Evolutionary conservation across 2,329 filamentous ascomycete species (phyloP).

Genomic region (Epichloe uncinata): DNA sequence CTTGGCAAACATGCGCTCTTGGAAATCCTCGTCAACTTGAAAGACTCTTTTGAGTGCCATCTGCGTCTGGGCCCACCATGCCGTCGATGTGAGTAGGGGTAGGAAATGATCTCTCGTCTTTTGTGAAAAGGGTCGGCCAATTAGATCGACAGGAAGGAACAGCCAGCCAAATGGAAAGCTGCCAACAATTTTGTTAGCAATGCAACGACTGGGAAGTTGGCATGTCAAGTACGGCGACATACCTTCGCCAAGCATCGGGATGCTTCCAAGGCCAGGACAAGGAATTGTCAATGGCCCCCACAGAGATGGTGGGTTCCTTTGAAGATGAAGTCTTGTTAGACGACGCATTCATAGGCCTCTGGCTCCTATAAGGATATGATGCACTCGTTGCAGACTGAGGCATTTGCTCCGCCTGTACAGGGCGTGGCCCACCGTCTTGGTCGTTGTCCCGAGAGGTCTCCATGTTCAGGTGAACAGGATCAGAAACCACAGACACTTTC

Average conservation of each 20-base stretch:
- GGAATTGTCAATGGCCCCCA: conserved; percentile 96
- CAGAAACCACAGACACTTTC: conserved; percentile 73
- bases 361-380: conserved; percentile 57
- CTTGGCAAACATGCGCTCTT: conserved; percentile 97
- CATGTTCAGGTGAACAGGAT: conserved; percentile 58
- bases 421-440: conserved; percentile 40
- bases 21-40: conserved; percentile 85
- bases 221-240: conserved; percentile 5
- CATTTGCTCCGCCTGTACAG: conserved; percentile 38
- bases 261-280: conserved; percentile 99
- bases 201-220: background rate
- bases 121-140: conserved; percentile 90
- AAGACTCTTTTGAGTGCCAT: conserved; percentile 76
- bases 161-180: conserved; percentile 98
- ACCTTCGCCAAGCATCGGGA: conserved; percentile 70
- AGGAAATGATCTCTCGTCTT: conserved; percentile 90
- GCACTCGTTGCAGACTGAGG: conserved; percentile 27
- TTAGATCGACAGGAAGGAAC: conserved; percentile 89
- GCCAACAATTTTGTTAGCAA: conserved; percentile 12
- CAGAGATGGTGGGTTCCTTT: conserved; percentile 47
- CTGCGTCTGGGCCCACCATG: conserved; percentile 96
- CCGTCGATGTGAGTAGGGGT: conserved; percentile 84
- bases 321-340: conserved; percentile 32
- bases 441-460: conserved; percentile 26
- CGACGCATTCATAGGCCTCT: conserved; percentile 76